A percentile compares a stretch with the other conserved stretches of the same genome.
phyloP scores from a whole-genome alignment of 108 stramenopile species.

The Mediolabrus comicus region DNA sequence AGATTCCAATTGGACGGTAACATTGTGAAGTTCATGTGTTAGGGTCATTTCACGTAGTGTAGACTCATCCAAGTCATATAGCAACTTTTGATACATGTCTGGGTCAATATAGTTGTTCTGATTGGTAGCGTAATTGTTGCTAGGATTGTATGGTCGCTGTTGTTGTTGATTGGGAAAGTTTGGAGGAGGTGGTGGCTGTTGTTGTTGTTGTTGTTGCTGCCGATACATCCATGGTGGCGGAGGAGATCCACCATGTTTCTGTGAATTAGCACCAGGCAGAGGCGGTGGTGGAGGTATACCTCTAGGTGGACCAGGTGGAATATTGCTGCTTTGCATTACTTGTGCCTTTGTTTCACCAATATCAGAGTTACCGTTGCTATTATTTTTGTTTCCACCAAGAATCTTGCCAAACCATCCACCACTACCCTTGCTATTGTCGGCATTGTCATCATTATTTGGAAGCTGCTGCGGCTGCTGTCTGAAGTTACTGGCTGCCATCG shows the following conservation, averaged over 20 bases:
- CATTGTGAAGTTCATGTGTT: conserved; percentile 36
- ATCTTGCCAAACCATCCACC: conserved; percentile 7
- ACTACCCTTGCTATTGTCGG: not conserved
- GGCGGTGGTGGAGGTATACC: conserved; percentile 3
- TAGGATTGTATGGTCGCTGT: not conserved
- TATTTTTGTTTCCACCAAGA: not conserved
- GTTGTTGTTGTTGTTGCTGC: not conserved
- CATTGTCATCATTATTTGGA: not conserved
- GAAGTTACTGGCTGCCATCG: conserved; percentile 1
- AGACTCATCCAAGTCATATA: conserved; percentile 42
- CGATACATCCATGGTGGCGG: not conserved
- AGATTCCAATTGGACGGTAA: conserved; percentile 19
- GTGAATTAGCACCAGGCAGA: not conserved
- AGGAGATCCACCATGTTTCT: not conserved
- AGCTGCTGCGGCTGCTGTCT: not conserved
- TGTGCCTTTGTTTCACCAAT: not conserved
- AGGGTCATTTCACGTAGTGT: conserved; percentile 45
- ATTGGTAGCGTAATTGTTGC: not conserved
- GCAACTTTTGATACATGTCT: conserved; percentile 27
- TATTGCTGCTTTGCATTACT: not conserved
- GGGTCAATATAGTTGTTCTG: conserved; percentile 19
- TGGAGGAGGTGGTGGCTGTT: not conserved
- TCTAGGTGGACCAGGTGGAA: not conserved
- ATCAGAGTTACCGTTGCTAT: not conserved
- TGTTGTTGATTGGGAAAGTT: not conserved